phyloP scores from a whole-genome alignment of 176 grass and related monocot genomes.

The Elymus sibiricus region DNA sequence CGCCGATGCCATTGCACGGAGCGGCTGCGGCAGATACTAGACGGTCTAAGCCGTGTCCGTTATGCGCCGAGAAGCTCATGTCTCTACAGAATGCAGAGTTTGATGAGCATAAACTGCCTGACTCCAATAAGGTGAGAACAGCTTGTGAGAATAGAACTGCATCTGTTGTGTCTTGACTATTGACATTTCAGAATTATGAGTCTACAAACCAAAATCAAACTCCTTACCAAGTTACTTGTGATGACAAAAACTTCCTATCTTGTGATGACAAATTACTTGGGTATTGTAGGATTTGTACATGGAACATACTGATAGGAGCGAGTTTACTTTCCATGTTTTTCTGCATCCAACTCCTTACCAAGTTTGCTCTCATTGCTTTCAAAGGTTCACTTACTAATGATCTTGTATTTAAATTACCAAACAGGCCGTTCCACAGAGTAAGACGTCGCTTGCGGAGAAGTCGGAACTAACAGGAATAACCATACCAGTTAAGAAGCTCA shows the following conservation, averaged over 20 bases:
- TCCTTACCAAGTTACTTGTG: background rate
- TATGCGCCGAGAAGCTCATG: background rate
- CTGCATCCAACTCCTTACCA: background rate
- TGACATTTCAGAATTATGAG: background rate
- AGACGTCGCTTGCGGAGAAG: background rate
- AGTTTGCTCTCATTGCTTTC: background rate
- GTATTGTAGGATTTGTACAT: background rate
- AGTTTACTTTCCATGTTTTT: background rate
- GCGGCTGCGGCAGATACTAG: too few species aligned
- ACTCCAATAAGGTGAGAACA: conserved; percentile 28
- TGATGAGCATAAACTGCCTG: background rate
- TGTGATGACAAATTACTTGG: background rate
- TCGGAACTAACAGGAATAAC: conserved; percentile 1
- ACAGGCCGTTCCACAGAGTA: background rate
- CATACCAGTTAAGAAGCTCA: conserved; percentile 10
- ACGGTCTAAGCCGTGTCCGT: background rate
- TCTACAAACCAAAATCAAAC: background rate
- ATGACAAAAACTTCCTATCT: background rate
- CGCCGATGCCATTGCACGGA: background rate
- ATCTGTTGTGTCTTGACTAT: background rate
- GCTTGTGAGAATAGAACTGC: background rate
- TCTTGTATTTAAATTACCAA: background rate
- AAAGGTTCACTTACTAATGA: background rate
- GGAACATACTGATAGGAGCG: background rate
- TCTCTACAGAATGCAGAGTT: background rate